Evolutionary conservation across 2,329 filamentous ascomycete genomes (phyloP).

Genomic region (Calycina herbarum): DNA sequence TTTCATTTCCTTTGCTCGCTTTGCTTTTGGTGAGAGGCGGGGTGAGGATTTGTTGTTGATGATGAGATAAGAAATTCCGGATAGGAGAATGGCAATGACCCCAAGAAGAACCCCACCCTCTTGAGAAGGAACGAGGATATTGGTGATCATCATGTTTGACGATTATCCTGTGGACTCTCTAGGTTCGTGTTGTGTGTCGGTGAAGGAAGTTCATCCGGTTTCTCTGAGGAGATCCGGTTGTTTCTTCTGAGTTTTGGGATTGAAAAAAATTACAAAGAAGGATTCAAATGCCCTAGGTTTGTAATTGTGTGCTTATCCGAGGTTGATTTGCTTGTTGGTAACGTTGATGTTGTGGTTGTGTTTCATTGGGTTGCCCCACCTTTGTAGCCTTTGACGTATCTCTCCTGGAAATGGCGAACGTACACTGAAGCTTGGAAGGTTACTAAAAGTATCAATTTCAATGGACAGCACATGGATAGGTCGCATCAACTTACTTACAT

Average conservation of each 20-base stretch:
- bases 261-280: neutral
- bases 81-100: neutral
- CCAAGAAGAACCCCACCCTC: neutral
- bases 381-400: neutral
- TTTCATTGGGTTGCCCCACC: neutral
- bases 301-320: neutral
- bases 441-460: neutral
- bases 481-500: neutral
- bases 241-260: neutral
- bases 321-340: neutral
- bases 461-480: too few species aligned
- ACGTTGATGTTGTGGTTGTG: neutral
- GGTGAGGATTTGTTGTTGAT: neutral
- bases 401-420: neutral
- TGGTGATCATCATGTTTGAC: neutral
- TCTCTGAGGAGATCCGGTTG: neutral
- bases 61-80: conserved; percentile 5
- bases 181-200: neutral
- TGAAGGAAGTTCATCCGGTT: neutral
- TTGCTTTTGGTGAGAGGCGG: neutral
- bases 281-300: neutral
- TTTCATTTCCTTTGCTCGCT: conserved; percentile 3
- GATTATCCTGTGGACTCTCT: neutral
- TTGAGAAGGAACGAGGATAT: neutral
- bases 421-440: neutral